phyloP scores from a whole-genome alignment of 2,329 filamentous ascomycete genomes.

The Stenocarpella maydis region DNA sequence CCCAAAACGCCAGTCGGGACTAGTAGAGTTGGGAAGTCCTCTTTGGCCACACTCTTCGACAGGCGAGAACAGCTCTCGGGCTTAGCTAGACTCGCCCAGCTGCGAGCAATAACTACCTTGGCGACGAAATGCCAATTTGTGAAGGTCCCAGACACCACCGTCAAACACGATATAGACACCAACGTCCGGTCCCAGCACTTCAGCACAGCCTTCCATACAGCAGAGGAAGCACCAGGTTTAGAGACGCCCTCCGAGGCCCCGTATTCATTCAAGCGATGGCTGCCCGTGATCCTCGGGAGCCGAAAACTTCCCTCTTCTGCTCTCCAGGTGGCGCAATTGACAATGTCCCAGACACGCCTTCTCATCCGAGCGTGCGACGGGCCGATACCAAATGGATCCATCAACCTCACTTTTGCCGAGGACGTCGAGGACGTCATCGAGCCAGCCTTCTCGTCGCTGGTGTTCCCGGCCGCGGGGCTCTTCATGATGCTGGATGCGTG shows the following conservation, averaged over 20 bases:
- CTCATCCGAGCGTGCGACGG: not conserved
- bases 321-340: not conserved
- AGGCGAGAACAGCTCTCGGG: not conserved
- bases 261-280: not conserved
- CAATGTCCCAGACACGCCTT: not conserved
- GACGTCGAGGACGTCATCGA: not conserved
- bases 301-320: not conserved
- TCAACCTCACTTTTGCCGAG: not conserved
- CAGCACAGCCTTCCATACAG: not conserved
- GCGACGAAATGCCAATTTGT: not conserved
- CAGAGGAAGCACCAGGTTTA: not conserved
- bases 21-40: not conserved
- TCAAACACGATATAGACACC: not conserved
- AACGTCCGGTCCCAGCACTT: not conserved
- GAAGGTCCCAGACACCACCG: not conserved
- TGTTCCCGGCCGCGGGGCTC: not conserved
- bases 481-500: not conserved
- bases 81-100: not conserved
- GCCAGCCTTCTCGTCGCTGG: not conserved
- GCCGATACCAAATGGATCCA: not conserved
- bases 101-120: not conserved
- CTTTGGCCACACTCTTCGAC: not conserved
- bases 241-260: not conserved
- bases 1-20: not conserved
- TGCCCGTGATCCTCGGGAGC: not conserved